phyloP scores from a whole-genome alignment of 2,329 filamentous ascomycete genomes.

The Diplodia sapinea region DNA sequence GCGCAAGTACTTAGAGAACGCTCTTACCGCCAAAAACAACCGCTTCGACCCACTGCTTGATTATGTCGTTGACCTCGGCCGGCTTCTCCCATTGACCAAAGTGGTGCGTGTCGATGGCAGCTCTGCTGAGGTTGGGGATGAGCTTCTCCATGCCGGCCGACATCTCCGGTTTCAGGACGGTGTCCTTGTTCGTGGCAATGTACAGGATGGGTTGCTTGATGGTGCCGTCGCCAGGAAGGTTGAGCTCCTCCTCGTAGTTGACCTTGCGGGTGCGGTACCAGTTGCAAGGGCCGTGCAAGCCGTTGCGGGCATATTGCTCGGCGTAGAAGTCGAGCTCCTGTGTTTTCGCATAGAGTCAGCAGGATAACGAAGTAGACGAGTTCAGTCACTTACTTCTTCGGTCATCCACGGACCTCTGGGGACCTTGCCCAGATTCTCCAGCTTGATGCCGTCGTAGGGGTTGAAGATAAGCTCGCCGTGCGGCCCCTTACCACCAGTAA shows the following conservation, averaged over 20 bases:
- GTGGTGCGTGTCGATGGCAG: constrained; percentile 73
- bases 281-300: constrained; percentile 77
- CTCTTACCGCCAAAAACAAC: constrained; percentile 57
- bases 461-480: constrained; percentile 64
- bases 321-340: constrained; percentile 78
- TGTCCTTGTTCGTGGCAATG: constrained; percentile 73
- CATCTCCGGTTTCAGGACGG: constrained; percentile 74
- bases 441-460: constrained; percentile 65
- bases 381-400: constrained; percentile 57
- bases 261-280: constrained; percentile 81
- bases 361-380: not conserved
- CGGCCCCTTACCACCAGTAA: constrained; percentile 71
- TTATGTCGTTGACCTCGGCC: constrained; percentile 70
- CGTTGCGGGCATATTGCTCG: constrained; percentile 71
- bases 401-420: constrained; percentile 64
- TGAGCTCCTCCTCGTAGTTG: constrained; percentile 77
- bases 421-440: constrained; percentile 67
- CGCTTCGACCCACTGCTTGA: constrained; percentile 70
- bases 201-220: constrained; percentile 67
- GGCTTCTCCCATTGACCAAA: constrained; percentile 83
- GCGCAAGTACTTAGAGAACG: constrained; percentile 48
- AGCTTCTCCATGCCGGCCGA: constrained; percentile 71
- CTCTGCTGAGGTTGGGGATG: constrained; percentile 68
- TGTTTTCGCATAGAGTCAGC: constrained; percentile 5
- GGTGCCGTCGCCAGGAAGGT: constrained; percentile 44